Base-by-base conservation (phyloP, 2,329 filamentous ascomycete genomes). In the Aspergillus tanneri region DNA sequence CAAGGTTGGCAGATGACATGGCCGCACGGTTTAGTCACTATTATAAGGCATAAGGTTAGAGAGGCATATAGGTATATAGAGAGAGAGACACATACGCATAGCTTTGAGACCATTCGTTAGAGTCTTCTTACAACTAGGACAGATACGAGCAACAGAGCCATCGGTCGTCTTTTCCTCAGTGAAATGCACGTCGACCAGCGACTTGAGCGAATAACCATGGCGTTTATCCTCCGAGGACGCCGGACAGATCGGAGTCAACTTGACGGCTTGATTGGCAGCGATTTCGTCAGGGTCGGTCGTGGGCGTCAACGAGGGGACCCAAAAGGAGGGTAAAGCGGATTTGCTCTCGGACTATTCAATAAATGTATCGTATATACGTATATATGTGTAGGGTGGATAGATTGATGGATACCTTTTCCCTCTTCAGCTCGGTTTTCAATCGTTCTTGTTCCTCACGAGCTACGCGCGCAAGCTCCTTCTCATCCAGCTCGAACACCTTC, bases 1-100 rank as follows among this genome's bases (percentile, higher is more conserved):
- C 92, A 96, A 30, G 81, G 85, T 60, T 87, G 86, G 70, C 92
- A 99, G 18, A 96, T 71, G 1, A 97, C 90, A 66, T 99, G 92
- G 0, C 92, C 92, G 62, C 92, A 99, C 0, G 88, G 88, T 66
- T 89, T 91, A 2, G 88, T 85, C 43, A 96, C 74, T 76, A 43
- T 39, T 21, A 12, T 23, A 28, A 16, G 10, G 36, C 56, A 12
- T 23, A 28, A 16, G 10, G 36, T 56, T 36, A 54, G 51, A 40
- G 27, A 42, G 23, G 19, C 19, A 39, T 10, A 10, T 23, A 7
- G 19, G 8, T 16, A 6, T 12, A 18, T 10, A 45, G 28, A 18
- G n/a, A 24, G 21, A 24, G 12, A 5, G 49, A 14, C 11, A 67
- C 72, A 51, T 68, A 77, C 74, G 76, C 67, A 91, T 82, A 0